phyloP scores from a whole-genome alignment of 2,329 filamentous ascomycete genomes.

The Ceratocystis colombiana region DNA sequence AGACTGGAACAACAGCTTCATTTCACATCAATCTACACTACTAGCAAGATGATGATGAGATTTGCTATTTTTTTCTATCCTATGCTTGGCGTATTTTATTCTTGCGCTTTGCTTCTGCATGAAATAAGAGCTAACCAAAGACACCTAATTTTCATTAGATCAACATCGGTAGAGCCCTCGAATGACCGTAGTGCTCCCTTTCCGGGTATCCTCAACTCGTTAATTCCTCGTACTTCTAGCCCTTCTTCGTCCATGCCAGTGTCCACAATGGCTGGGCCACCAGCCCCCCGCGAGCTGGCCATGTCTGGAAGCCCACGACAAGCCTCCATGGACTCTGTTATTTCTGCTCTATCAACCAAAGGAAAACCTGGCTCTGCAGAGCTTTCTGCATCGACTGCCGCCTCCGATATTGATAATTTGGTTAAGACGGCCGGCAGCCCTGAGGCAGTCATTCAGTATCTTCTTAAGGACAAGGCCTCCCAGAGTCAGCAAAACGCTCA shows the following conservation, averaged over 20 bases:
- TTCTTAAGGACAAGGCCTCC: conserved; percentile 84
- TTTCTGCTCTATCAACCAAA: conserved; percentile 62
- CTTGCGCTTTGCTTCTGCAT: too few species aligned
- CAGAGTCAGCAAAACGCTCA: conserved; percentile 83
- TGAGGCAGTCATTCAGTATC: conserved; percentile 76
- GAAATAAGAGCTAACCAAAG: neutral
- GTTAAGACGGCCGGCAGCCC: conserved; percentile 78
- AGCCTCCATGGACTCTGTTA: conserved; percentile 86
- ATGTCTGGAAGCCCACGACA: conserved; percentile 47
- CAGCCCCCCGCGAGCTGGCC: conserved; percentile 34
- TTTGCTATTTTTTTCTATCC: too few species aligned
- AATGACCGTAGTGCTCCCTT: conserved; percentile 23
- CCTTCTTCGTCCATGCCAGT: conserved; percentile 31
- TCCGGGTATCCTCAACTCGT: conserved; percentile 9
- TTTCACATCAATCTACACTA: too few species aligned
- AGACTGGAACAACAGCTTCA: too few species aligned
- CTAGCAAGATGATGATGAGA: too few species aligned
- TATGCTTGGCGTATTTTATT: too few species aligned
- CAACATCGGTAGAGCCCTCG: conserved; percentile 10
- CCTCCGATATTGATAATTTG: conserved; percentile 67
- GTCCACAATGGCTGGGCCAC: conserved; percentile 20
- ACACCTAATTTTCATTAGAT: neutral
- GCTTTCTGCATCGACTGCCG: conserved; percentile 45
- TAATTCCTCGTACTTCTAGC: conserved; percentile 39
- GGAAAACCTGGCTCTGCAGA: conserved; percentile 49